Evolutionary conservation across 1,139 yeast species (phyloP), one percentile per base, ranked within the genome.

Genomic region (Candida freyschussii): DNA sequence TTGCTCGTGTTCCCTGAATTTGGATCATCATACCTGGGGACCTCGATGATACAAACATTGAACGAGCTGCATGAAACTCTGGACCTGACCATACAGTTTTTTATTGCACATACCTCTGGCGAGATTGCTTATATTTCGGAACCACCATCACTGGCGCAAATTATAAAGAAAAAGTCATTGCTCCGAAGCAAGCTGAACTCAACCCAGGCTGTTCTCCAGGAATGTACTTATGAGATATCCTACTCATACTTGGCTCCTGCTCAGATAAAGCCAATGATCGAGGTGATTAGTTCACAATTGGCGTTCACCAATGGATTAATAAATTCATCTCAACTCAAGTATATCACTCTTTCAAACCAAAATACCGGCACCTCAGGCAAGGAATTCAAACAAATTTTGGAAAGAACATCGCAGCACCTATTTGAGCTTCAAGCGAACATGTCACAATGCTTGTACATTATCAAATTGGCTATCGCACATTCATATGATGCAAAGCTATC

Each of bases 21-120:
- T 51, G 76, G 76, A 7, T 63, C 72, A 13, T 60, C 71, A 0
- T 66, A 63, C 41, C 46, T 70, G 10, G 75, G 75, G 21, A 59
- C 58, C 25, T 56, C 69, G 1, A 57, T 67, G 7, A 49, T 66
- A 2, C 59, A 57, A 17, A 53, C 65, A 1, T 34, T 69, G 13
- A 61, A 63, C 36, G 65, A 63, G 32, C 41, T 68, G 7, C 69
- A 67, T 18, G 39, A 34, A n/a, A 57, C 67, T 17, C 40, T 68
- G 7, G 61, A 60, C 28, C 51, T 56, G 6, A 50, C 72, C 0
- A 56, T 65, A 6, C 53, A 55, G 11, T 66, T 61, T 38, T 69
- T 69, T 41, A 47, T 58, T 20, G 7, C 20, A 11, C 21, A 8
- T 19, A 19, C 11, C n/a, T n/a, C n/a, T 19, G 14, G 17, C 1